phyloP scores from a whole-genome alignment of 495 filamentous ascomycete genomes.

The Trichoderma virens region DNA sequence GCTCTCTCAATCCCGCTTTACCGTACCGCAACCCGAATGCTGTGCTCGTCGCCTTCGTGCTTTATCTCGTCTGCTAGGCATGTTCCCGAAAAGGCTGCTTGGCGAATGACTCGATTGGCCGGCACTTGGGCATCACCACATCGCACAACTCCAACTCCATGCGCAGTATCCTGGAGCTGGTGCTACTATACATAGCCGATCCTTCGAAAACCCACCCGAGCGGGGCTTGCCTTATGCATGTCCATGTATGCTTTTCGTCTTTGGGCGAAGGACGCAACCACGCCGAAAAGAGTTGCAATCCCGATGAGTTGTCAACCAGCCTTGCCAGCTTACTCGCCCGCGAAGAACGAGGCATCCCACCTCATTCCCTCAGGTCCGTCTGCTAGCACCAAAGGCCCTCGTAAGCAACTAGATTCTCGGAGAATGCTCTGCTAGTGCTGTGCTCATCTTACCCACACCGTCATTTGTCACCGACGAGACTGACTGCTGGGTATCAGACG shows the following conservation, averaged over 20 bases:
- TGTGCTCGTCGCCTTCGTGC: too few relatives aligned
- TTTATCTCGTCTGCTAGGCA: too few relatives aligned
- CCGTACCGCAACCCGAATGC: too few relatives aligned
- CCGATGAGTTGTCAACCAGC: constrained; percentile 1
- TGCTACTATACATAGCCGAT: not conserved
- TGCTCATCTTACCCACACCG: not conserved
- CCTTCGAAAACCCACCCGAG: not conserved
- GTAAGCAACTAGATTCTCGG: not conserved
- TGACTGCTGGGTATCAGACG: not conserved
- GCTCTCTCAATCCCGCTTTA: too few relatives aligned
- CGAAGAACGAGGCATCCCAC: not conserved
- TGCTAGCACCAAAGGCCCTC: not conserved
- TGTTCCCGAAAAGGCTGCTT: not conserved
- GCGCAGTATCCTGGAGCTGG: not conserved
- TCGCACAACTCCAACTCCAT: not conserved
- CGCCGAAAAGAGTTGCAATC: not conserved
- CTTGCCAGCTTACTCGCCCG: not conserved
- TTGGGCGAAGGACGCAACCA: not conserved
- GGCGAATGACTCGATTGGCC: not conserved
- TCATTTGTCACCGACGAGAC: not conserved
- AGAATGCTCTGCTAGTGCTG: not conserved
- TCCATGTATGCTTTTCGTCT: not conserved
- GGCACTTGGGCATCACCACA: not conserved
- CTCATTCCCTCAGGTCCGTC: not conserved
- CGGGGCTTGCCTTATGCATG: not conserved